Evolutionary conservation across 1,139 yeast species (phyloP).

Genomic region (Suhomyces ambrosiae): DNA sequence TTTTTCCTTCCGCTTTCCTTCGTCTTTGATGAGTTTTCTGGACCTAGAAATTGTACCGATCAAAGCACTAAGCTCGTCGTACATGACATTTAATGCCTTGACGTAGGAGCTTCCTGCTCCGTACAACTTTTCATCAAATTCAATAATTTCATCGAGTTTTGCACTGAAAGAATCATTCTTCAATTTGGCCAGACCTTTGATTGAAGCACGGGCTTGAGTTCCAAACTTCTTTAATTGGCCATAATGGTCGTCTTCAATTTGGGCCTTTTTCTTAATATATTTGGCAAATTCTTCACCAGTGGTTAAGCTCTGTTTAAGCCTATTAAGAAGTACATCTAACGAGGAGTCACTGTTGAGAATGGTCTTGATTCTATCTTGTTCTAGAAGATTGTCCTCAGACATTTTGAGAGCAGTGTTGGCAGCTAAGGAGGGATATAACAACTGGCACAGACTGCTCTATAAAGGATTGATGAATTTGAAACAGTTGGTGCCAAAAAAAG

Average conservation of each 20-base stretch:
- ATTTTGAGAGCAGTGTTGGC: conserved; percentile 8
- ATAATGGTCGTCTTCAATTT: conserved; percentile 77
- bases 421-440: not conserved
- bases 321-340: conserved; percentile 65
- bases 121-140: conserved; percentile 73
- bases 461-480: not conserved
- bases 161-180: conserved; percentile 70
- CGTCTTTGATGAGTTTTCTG: conserved; percentile 79
- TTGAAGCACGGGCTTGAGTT: conserved; percentile 51
- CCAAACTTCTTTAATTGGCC: conserved; percentile 72
- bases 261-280: conserved; percentile 76
- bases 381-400: conserved; percentile 27
- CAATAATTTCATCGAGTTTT: conserved; percentile 69
- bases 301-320: conserved; percentile 76
- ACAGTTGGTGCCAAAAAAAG: not conserved
- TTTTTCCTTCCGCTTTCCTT: conserved; percentile 77
- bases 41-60: conserved; percentile 67
- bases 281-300: conserved; percentile 85
- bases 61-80: conserved; percentile 79
- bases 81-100: conserved; percentile 79
- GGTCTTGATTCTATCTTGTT: conserved; percentile 31
- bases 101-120: conserved; percentile 78
- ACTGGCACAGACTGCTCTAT: not conserved
- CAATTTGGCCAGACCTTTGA: conserved; percentile 48
- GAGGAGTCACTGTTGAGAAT: conserved; percentile 43